Evolutionary conservation across 169 alveolate genomes (phyloP), one percentile per base, ranked within the genome.

Genomic region (Theileria parva): DNA sequence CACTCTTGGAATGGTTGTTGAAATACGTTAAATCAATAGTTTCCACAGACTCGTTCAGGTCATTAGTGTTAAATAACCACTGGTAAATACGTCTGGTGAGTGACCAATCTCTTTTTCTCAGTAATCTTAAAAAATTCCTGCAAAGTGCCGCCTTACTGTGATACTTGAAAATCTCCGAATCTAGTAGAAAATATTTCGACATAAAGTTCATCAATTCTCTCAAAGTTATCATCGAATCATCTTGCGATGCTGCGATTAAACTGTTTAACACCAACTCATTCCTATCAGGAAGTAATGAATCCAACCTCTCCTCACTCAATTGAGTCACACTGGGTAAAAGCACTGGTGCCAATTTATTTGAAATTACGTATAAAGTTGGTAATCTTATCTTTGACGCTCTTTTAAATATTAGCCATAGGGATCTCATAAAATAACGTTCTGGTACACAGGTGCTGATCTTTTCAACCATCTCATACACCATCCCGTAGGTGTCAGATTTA

Each of bases 381-480:
- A 85, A 77, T 68, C 96, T 79, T 25, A 93, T 91, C 65, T 93
- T 93, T 50, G 78, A 57, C 37, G 95, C 93, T 32, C 92, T 91
- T 48, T 88, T 77, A 51, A 91, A 69, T 28, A 93, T 75, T 70
- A 92, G 85, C 96, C 96, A 93, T 44, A 93, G 63, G 30, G 95
- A 92, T 28, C 94, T 87, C 94, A 93, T 92, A 73, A 86, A 93
- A 69, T 83, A 88, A 63, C 74, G 80, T 66, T 93, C 96, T 15
- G 95, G 91, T 39, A 93, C 93, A 50, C 94, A 88, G 44, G 80
- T 86, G 44, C 89, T 85, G 48, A 89, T 87, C 6, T 92, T 87
- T 59, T 92, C 92, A 4, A 91, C 87, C 80, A 81, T 77, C 53
- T 66, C 79, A 87, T 84, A 81, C 57, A 74, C 87, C 80, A 75